phyloP scores from a whole-genome alignment of 2,329 filamentous ascomycete genomes.

The Stagonosporopsis chrysanthemi region DNA sequence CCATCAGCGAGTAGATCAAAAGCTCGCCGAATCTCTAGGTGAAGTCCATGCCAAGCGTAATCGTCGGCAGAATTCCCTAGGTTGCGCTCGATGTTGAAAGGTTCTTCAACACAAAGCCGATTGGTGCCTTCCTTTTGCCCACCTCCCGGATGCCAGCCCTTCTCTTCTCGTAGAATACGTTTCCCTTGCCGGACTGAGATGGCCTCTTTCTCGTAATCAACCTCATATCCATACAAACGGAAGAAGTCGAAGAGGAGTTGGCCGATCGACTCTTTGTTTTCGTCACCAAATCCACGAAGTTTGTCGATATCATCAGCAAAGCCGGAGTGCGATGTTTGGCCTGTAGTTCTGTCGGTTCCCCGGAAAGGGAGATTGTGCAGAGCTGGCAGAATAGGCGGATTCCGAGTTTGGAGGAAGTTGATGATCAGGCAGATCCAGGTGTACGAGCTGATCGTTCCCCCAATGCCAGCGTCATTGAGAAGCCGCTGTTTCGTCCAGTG shows the following conservation, averaged over 20 bases:
- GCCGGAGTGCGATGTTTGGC: slow-evolving; percentile 66
- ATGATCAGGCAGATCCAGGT: slow-evolving; percentile 99
- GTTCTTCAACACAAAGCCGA: slow-evolving; percentile 92
- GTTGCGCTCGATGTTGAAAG: slow-evolving; percentile 89
- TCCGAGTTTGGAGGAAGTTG: slow-evolving; percentile 89
- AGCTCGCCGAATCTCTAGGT: slow-evolving; percentile 86
- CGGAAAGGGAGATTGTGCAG: slow-evolving; percentile 77
- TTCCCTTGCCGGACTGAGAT: slow-evolving; percentile 85
- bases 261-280: slow-evolving; percentile 83
- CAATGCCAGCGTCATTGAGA: slow-evolving; percentile 93
- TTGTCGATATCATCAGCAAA: slow-evolving; percentile 88
- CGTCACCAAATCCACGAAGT: slow-evolving; percentile 74
- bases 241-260: slow-evolving; percentile 96
- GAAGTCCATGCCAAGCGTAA: slow-evolving; percentile 89
- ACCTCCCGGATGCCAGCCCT: slow-evolving; percentile 78
- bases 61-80: slow-evolving; percentile 96
- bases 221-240: slow-evolving; percentile 89
- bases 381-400: slow-evolving; percentile 82
- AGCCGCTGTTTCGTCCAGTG: slow-evolving; percentile 94
- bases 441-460: slow-evolving; percentile 95
- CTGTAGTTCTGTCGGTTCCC: slow-evolving; percentile 68
- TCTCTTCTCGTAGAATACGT: slow-evolving; percentile 80
- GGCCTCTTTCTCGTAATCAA: slow-evolving; percentile 85
- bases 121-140: slow-evolving; percentile 64
- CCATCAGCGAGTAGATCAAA: slow-evolving; percentile 79